Evolutionary conservation across 176 grass and related monocot genomes (phyloP), one percentile per base, ranked within the genome.

Genomic region (Avena eriantha): DNA sequence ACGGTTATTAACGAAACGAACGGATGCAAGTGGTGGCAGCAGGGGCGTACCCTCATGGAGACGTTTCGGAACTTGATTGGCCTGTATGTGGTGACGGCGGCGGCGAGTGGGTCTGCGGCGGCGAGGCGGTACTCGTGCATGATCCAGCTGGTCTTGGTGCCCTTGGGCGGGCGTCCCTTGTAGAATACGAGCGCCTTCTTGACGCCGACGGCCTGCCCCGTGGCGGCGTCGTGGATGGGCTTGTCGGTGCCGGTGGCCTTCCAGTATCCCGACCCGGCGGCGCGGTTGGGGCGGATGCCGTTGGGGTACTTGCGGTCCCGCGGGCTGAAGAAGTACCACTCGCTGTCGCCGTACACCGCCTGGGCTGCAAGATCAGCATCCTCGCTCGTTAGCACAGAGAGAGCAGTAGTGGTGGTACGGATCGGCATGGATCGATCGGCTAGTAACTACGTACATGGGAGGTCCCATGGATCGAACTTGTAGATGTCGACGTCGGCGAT

Each of bases 171-270:
- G 7, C 88, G 91, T 0, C 96, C 96, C 54, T 31, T 82, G 92
- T 98, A 98, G 86, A 98, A 98, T 46, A 98, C 96, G 68, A 98
- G 86, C 18, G 96, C 93, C 91, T 98, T 98, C 88, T 98, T 98
- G 26, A 98, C 96, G 50, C 93, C 96, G 58, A 98, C 91, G 68
- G 61, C 63, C 29, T 88, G 61, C 10, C 76, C 90, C 70, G 84
- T 90, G 54, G 16, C 67, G 79, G 34, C 79, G 73, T 65, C 77
- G 45, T 86, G 93, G 89, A 98, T 94, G 55, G 96, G 86, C 86
- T 94, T 98, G 86, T 98, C 96, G 23, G 93, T 98, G 36, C 96
- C 96, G 13, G 96, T 98, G 59, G 96, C 96, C 88, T 98, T 98
- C 96, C 96, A 98, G 84, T 98, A 98, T n/a, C 96, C 96, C 0